phyloP scores from a whole-genome alignment of 176 grass and related monocot species.

The Aegilops umbellulata region DNA sequence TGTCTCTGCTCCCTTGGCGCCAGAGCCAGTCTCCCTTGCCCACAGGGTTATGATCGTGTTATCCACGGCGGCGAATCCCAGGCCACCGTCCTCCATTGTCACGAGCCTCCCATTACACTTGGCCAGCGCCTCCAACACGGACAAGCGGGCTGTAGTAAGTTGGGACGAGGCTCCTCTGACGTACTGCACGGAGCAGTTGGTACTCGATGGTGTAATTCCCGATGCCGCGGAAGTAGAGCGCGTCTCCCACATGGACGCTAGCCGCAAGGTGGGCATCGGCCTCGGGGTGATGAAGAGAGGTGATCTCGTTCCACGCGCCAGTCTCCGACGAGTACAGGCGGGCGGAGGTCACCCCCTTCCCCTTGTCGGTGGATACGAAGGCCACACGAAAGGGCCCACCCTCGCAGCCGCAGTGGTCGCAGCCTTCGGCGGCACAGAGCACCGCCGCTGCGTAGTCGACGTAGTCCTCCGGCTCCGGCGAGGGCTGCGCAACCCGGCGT shows the following conservation, averaged over 20 bases:
- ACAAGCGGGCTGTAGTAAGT: not conserved
- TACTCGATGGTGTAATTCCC: not conserved
- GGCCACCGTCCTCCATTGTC: not conserved
- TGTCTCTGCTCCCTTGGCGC: not conserved
- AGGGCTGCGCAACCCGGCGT: not conserved
- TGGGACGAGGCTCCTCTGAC: too few relatives aligned
- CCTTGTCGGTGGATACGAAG: not conserved
- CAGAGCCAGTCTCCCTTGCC: not conserved
- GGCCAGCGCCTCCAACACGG: not conserved
- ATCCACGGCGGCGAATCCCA: not conserved
- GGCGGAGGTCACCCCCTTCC: not conserved
- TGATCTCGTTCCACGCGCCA: not conserved
- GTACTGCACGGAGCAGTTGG: too few relatives aligned
- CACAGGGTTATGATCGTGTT: not conserved
- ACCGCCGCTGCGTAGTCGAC: not conserved
- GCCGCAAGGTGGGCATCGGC: not conserved
- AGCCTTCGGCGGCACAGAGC: not conserved
- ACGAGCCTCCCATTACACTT: not conserved
- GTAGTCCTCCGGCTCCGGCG: not conserved
- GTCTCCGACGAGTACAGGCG: constrained; percentile 7
- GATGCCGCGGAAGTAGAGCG: not conserved
- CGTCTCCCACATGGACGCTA: not conserved
- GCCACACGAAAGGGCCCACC: constrained; percentile 5
- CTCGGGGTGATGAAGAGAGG: not conserved
- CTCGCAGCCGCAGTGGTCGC: constrained; percentile 12